Percentiles rank a stretch among this genome's conserved stretches.
These are phyloP conservation scores for Ceratopteris richardii DNA, from an alignment of 75 land plant species.

Conservation along the genomic window DNA sequence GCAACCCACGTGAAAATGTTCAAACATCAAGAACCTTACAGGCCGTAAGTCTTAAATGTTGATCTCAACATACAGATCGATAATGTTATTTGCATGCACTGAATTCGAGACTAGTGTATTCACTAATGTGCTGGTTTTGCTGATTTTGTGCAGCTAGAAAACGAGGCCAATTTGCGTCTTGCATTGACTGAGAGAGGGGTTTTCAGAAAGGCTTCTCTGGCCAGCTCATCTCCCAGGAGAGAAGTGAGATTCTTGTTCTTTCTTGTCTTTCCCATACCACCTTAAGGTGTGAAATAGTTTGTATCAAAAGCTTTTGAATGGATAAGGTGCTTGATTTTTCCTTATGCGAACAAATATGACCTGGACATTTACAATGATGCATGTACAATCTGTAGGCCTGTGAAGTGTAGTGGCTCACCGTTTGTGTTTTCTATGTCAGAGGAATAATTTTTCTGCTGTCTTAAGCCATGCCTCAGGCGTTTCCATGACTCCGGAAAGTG, in stretches of 20 bases:
- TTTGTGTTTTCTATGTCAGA: no score
- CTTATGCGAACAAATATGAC: no score
- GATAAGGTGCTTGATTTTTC: no score
- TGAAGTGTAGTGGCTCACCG: no score
- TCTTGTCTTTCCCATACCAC: neutral
- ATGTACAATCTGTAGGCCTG: no score
- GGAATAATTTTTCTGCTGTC: conserved; percentile 5
- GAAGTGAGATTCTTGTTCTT: conserved; percentile 11
- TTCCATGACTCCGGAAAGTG: conserved; percentile 25
- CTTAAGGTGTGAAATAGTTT: conserved; percentile 3
- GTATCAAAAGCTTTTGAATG: no score
- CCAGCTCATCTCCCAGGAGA: conserved; percentile 4
- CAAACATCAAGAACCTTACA: conserved; percentile 21
- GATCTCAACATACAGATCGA: neutral
- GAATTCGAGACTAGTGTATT: no score
- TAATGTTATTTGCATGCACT: no score
- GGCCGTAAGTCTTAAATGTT: conserved; percentile 14
- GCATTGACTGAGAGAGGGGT: conserved; percentile 22
- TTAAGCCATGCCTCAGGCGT: conserved; percentile 8
- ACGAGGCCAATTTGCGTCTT: conserved; percentile 16
- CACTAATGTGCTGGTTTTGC: no score
- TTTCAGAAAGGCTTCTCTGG: conserved; percentile 5
- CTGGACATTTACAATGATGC: no score
- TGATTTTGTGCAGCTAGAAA: neutral
- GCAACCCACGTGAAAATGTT: conserved; percentile 23